Evolutionary conservation across 768 basidiomycete genomes (phyloP).

Genomic region (Suillus clintonianus): DNA sequence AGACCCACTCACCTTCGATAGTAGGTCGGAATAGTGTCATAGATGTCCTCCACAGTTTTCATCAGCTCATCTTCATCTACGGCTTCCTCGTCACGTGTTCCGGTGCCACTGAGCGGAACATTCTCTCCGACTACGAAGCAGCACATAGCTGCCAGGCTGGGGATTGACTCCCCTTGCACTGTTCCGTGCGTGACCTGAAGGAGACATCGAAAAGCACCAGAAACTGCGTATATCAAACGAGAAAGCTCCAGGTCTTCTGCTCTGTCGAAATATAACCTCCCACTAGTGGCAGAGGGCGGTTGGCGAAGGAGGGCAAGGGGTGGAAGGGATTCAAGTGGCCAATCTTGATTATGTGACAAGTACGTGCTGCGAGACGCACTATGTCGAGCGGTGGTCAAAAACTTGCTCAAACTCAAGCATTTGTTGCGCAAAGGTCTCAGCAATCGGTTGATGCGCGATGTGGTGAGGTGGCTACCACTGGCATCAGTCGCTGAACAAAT

Average conservation of each 20-base stretch:
- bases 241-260: constrained; percentile 45
- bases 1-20: constrained; percentile 48
- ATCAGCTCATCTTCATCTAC: constrained; percentile 26
- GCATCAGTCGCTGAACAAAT: constrained; percentile 12
- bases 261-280: constrained; percentile 36
- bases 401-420: constrained; percentile 34
- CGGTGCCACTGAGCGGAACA: constrained; percentile 33
- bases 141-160: constrained; percentile 49
- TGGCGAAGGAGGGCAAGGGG: constrained; percentile 41
- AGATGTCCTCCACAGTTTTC: constrained; percentile 40
- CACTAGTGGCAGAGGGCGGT: constrained; percentile 32
- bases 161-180: constrained; percentile 21
- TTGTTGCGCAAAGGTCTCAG: constrained; percentile 51
- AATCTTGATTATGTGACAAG: constrained; percentile 18
- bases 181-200: constrained; percentile 38
- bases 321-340: constrained; percentile 23
- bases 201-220: constrained; percentile 57
- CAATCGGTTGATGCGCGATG: constrained; percentile 44
- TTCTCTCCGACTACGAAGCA: constrained; percentile 47
- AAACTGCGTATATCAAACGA: constrained; percentile 50
- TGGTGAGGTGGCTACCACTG: constrained; percentile 34
- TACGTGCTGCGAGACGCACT: constrained; percentile 4
- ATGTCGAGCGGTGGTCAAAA: constrained; percentile 6
- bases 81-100: constrained; percentile 16
- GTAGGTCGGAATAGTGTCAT: constrained; percentile 53